Base-by-base conservation (phyloP, 345 rosid species). In the Pistacia integerrima region DNA sequence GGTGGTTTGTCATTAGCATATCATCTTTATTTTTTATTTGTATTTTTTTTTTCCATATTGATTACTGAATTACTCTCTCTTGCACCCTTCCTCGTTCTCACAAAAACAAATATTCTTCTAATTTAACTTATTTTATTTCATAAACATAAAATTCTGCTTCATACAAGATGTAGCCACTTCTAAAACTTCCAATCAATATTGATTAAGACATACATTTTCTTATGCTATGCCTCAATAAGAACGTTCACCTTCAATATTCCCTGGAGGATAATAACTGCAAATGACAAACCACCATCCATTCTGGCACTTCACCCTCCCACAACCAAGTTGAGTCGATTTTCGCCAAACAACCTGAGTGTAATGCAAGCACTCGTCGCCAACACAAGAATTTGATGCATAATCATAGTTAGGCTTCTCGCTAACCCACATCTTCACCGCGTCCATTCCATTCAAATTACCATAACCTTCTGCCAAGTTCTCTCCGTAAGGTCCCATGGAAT, bases 301-400 rank as follows among this genome's bases (percentile, higher is more conserved):
- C 10, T 17, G 12, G 62, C 87, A 86, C 25, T 58, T 20, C 11
- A 64, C 79, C 36, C 59, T 79, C n/a, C 63, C 81, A 11, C 85
- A 81, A 0, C 89, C 82, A 0, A 86, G 2, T 9, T 62, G 51
- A 18, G 56, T 1, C 0, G 81, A 68, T 2, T 77, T 20, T 0
- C 64, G 4, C 85, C 88, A 81, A 9, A 85, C 76, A 17, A 85
- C 57, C n/a, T 83, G 79, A 51, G 86, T 83, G 64, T 80, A 85
- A 65, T 83, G 89, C 49, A 52, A 9, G 56, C 85, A 86, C 16
- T 69, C 17, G 6, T 51, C 69, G 0, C 79, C 82, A 0, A 35
- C 36, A 2, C 75, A 83, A 0, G 74, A 7, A 63, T 82, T 82
- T 0, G 82, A 67, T 2, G 14, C n/a, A 48, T 80, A 55, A 60